Evolutionary conservation across 2,329 filamentous ascomycete genomes (phyloP), one percentile per base, ranked within the genome.

Genomic region (Calycina herbarum): DNA sequence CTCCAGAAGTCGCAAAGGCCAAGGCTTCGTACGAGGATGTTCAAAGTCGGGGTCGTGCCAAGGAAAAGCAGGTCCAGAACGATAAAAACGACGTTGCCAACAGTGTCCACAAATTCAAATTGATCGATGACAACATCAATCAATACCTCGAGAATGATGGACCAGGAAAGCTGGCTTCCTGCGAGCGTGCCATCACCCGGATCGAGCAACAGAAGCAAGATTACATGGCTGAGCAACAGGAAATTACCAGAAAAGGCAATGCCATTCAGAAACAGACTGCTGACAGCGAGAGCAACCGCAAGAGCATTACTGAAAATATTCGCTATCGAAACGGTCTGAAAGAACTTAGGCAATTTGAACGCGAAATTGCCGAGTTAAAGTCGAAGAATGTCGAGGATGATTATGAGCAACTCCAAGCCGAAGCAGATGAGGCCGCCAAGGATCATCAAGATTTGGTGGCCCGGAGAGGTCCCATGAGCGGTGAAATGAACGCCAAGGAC

Each of bases 291-390:
- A 87, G 89, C 66, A 94, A 89, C 64, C 94, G 93, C 79, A 90
- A 92, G 72, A 93, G 92, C 69, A 97, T 99, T 71, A 83, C 83
- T 27, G 93, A 98, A 76, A 99, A 99, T 73, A 81, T 98, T 61
- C 89, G 89, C 68, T 97, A 93, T 76, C 91, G 95, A 65, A 89
- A 90, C 75, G 89, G 91, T 67, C 82, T 87, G 64, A 85, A 87
- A 63, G 84, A 89, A 45, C 82, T 97, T 1, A 84, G 91, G 54
- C 81, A 80, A 3, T 84, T 97, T 6, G 81, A 86, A 63, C 77
- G 78, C 20, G 91, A 95, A 67, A 94, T 99, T 68, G 77, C 80
- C 51, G 85, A 91, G 66, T 83, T 99, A 5, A 88, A 94, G 77
- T 83, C 85, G 11, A 89, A 93, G 68, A 92, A 95, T 74, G 93